A percentile compares a stretch with the other conserved stretches of the same genome.
Conservation (phyloP, 176 grass and related monocot species). For the Tillandsia fasciculata region DNA sequence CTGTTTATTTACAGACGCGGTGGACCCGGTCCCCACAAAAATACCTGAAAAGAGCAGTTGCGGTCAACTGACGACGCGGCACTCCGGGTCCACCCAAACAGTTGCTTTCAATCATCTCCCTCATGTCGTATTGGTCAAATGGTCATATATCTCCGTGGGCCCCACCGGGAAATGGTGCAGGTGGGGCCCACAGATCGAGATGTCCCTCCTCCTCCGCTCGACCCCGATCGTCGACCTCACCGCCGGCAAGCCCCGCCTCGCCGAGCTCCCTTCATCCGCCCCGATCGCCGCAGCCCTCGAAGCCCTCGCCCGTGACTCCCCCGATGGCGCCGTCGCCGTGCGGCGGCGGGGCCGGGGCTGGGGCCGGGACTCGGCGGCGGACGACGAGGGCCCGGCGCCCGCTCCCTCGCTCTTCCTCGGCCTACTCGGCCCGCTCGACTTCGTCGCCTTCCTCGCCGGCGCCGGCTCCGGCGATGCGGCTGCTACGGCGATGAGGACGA, state of each 20-base stretch:
- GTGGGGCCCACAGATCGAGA: conserved; percentile 4
- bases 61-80: no score
- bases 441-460: conserved; percentile 40
- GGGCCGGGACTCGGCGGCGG: background rate
- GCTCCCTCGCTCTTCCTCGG: conserved; percentile 34
- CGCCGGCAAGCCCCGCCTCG: conserved; percentile 45
- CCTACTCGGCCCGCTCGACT: conserved; percentile 49
- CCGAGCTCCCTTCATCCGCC: conserved; percentile 40
- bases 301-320: conserved; percentile 26
- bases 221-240: conserved; percentile 41
- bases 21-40: no score
- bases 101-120: conserved; percentile 49
- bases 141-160: no score
- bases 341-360: conserved; percentile 27
- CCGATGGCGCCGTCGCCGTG: conserved; percentile 50
- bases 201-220: conserved; percentile 45
- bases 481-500: conserved; percentile 19
- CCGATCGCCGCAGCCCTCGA: conserved; percentile 32
- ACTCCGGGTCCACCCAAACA: background rate
- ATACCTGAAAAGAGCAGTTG: no score
- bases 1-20: no score
- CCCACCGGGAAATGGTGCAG: no score
- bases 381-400: conserved; percentile 8
- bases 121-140: conserved; percentile 3
- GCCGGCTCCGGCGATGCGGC: background rate